Percentiles rank a stretch among this genome's conserved stretches.
Conservation (phyloP, 1,284 basidiomycete genomes). For the Pseudozyma tsukubaensis region DNA sequence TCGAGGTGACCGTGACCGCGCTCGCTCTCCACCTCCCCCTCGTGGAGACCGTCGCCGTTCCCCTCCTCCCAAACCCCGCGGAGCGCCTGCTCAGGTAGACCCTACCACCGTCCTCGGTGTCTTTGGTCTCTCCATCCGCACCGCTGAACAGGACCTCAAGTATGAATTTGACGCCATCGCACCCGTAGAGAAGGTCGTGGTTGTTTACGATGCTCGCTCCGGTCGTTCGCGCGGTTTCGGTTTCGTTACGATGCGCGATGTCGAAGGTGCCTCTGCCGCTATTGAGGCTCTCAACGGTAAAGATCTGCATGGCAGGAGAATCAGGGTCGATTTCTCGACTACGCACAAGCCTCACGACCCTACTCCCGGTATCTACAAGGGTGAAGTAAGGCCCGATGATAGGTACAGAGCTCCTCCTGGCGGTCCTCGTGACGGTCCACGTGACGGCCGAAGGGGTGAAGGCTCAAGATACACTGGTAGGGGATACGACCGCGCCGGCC, state of each 20-base stretch:
- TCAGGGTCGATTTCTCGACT: slow-evolving; percentile 96
- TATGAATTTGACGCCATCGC: slow-evolving; percentile 91
- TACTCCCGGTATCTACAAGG: slow-evolving; percentile 90
- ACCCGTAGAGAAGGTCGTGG: slow-evolving; percentile 87
- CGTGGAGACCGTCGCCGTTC: slow-evolving; percentile 41
- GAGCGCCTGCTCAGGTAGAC: slow-evolving; percentile 72
- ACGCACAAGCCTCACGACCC: slow-evolving; percentile 92
- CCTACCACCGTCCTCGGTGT: slow-evolving; percentile 92
- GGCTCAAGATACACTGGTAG: slow-evolving; percentile 33
- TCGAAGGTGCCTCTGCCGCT: slow-evolving; percentile 86
- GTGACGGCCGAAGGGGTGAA: slow-evolving; percentile 18
- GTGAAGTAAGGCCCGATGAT: slow-evolving; percentile 61
- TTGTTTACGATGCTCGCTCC: slow-evolving; percentile 98
- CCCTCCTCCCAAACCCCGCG: slow-evolving; percentile 40
- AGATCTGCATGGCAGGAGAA: slow-evolving; percentile 93
- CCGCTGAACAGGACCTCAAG: slow-evolving; percentile 90
- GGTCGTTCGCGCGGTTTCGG: slow-evolving; percentile 97
- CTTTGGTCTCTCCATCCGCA: slow-evolving; percentile 94
- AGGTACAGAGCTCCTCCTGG: slow-evolving; percentile 28
- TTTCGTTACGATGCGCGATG: slow-evolving; percentile 90
- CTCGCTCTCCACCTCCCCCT: slow-evolving; percentile 30
- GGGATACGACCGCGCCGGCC: slow-evolving; percentile 29
- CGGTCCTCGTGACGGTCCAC: slow-evolving; percentile 7
- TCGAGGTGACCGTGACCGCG: slow-evolving; percentile 32
- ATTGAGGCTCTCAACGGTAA: slow-evolving; percentile 92